A percentile compares a stretch with the other conserved stretches of the same genome.
Evolutionary conservation across 108 stramenopile species (phyloP).

Genomic region (Skeletonema potamos): DNA sequence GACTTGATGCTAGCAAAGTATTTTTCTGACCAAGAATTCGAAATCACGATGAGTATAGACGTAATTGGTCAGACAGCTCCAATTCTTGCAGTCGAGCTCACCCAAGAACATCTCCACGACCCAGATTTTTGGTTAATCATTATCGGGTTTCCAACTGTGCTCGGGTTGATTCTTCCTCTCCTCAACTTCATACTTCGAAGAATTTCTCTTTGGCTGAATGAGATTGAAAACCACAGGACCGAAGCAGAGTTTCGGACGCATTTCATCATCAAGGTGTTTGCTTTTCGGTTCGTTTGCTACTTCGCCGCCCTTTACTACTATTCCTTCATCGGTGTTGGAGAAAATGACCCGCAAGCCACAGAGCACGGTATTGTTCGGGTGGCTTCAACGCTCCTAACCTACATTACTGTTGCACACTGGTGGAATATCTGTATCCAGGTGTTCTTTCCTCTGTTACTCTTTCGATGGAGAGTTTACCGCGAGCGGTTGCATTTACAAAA

Average conservation of each 20-base stretch:
- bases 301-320: conserved; percentile 97
- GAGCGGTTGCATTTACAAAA: conserved; percentile 49
- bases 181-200: conserved; percentile 82
- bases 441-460: conserved; percentile 73
- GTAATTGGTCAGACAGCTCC: conserved; percentile 60
- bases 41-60: conserved; percentile 44
- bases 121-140: conserved; percentile 83
- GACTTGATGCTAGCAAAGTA: conserved; percentile 85
- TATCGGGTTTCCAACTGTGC: conserved; percentile 73
- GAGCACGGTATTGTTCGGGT: conserved; percentile 86
- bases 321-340: conserved; percentile 62
- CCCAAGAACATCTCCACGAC: conserved; percentile 63
- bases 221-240: conserved; percentile 96
- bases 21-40: conserved; percentile 50
- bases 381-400: conserved; percentile 73
- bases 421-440: conserved; percentile 85
- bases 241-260: conserved; percentile 90
- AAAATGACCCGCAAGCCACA: conserved; percentile 48
- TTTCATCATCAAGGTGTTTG: conserved; percentile 97
- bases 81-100: conserved; percentile 59
- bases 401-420: conserved; percentile 86
- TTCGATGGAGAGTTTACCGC: conserved; percentile 58
- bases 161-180: conserved; percentile 83
- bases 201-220: conserved; percentile 75
- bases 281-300: conserved; percentile 97